Conservation (phyloP, 2,329 filamentous ascomycete species). For the Fusarium xylarioides region DNA sequence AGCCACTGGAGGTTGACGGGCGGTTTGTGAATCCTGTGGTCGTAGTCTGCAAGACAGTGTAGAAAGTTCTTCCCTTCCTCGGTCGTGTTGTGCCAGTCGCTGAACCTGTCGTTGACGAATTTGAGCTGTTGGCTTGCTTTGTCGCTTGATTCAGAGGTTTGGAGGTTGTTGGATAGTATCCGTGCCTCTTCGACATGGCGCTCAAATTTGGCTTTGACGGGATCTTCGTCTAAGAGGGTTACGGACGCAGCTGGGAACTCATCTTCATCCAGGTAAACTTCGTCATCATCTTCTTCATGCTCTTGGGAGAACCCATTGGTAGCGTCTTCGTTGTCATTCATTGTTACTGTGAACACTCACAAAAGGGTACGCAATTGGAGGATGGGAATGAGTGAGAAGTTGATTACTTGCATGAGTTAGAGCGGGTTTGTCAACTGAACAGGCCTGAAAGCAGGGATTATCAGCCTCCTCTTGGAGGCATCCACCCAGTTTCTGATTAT, state of each 20-base stretch:
- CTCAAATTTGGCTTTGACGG: background rate
- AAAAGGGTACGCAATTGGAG: background rate
- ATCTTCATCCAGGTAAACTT: background rate
- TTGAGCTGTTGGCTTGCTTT: background rate
- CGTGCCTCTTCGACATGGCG: background rate
- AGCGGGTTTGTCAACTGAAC: background rate
- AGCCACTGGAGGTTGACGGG: background rate
- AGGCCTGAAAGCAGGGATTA: background rate
- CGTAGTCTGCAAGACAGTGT: background rate
- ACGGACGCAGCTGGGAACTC: background rate
- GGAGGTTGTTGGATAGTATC: background rate
- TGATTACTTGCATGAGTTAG: background rate
- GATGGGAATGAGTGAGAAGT: background rate
- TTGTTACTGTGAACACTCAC: background rate
- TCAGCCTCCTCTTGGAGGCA: background rate
- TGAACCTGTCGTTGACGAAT: background rate
- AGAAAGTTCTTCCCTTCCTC: background rate
- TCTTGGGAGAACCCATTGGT: background rate
- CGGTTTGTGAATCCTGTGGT: background rate
- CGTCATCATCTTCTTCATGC: background rate
- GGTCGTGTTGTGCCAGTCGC: background rate
- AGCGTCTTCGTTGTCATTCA: background rate
- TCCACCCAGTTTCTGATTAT: background rate
- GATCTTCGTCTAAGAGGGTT: background rate
- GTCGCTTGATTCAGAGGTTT: background rate